These are phyloP conservation scores for Cladobotryum protrusum DNA, from an alignment of 2,329 filamentous ascomycete species.

Conservation along the genomic window DNA sequence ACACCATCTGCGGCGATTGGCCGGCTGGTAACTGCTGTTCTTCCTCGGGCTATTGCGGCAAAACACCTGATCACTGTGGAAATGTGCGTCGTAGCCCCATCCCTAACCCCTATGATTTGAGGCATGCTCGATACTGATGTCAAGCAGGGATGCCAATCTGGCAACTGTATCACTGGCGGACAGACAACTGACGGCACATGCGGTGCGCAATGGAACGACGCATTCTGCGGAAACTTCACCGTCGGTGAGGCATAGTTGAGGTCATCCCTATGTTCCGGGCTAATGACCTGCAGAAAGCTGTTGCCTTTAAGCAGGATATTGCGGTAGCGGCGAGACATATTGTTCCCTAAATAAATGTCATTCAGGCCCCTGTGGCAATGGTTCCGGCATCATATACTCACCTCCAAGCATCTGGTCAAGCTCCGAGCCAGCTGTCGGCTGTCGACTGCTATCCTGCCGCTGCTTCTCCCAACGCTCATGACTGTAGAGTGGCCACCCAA, in stretches of 20 bases:
- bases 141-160: not conserved
- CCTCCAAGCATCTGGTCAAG: not conserved
- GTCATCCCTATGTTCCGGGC: not conserved
- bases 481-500: slow-evolving; percentile 26
- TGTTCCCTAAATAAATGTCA: not conserved
- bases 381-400: not conserved
- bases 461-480: not conserved
- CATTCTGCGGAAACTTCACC: not conserved
- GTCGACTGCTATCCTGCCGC: not conserved
- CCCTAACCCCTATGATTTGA: not conserved
- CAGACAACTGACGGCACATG: not conserved
- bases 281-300: not conserved
- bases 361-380: not conserved
- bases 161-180: not conserved
- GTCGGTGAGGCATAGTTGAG: not conserved
- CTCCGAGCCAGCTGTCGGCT: not conserved
- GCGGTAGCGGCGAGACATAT: not conserved
- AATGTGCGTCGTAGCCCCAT: not conserved
- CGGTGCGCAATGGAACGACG: slow-evolving; percentile 1
- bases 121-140: not conserved
- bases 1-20: not conserved
- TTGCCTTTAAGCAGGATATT: not conserved
- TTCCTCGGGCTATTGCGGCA: not conserved
- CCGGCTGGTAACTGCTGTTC: not conserved
- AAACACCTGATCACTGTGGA: not conserved